Evolutionary conservation across 331 rosid species (phyloP).

Genomic region (Pyracantha coccinea): DNA sequence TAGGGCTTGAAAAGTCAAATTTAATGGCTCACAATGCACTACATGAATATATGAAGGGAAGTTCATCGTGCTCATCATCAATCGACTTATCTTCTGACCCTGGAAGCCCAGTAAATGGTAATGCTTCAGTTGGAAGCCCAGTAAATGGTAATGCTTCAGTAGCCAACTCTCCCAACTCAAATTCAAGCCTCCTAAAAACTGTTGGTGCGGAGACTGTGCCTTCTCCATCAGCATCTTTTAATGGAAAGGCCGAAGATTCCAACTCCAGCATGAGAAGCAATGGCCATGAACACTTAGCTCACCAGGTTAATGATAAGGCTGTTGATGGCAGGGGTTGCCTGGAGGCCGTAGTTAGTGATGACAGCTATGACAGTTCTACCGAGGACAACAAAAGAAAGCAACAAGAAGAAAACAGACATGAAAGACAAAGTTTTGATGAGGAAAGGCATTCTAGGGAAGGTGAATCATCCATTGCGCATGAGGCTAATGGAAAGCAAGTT

Average conservation of each 20-base stretch:
- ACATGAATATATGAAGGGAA: constrained; percentile 31
- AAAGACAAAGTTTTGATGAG: constrained; percentile 18
- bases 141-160: constrained; percentile 26
- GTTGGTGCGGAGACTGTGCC: constrained; percentile 11
- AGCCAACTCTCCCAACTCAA: constrained; percentile 29
- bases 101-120: constrained; percentile 42
- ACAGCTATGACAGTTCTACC: constrained; percentile 1
- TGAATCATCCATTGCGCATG: constrained; percentile 19
- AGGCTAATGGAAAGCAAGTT: constrained; percentile 25
- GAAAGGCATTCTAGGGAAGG: constrained; percentile 32
- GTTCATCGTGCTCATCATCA: constrained; percentile 48
- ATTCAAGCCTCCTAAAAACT: constrained; percentile 26
- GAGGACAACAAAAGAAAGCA: constrained; percentile 25
- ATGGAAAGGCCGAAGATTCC: constrained; percentile 29
- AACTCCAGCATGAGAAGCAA: constrained; percentile 30
- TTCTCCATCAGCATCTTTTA: constrained; percentile 34
- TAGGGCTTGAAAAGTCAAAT: constrained; percentile 31
- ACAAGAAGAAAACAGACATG: constrained; percentile 14
- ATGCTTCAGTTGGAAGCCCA: too few species aligned
- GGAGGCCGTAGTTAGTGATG: constrained; percentile 23
- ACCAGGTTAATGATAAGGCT: constrained; percentile 23
- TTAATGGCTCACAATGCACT: constrained; percentile 25
- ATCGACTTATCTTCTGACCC: constrained; percentile 49
- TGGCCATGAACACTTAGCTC: constrained; percentile 19
- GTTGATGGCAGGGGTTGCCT: constrained; percentile 10